Conservation (phyloP, 495 filamentous ascomycete species). For the Aspergillus biplanus region DNA sequence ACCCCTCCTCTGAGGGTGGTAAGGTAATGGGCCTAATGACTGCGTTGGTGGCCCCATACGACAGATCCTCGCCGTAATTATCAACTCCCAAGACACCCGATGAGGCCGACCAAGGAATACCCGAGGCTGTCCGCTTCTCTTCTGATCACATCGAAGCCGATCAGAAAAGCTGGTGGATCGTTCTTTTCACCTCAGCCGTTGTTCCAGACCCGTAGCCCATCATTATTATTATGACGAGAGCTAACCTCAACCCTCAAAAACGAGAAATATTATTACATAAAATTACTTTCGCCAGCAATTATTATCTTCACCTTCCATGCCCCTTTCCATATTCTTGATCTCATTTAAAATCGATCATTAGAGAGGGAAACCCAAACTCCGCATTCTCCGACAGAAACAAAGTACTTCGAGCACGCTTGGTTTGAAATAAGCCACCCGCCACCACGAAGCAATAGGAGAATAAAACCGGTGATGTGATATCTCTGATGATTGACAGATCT, state of each 20-base stretch:
- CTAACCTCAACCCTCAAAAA: slow-evolving; percentile 11
- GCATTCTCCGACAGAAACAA: not conserved
- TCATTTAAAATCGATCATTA: too few relatives aligned
- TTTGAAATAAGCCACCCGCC: slow-evolving; percentile 21
- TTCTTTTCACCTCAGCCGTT: slow-evolving; percentile 17
- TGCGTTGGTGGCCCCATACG: slow-evolving; percentile 18
- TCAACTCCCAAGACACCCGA: slow-evolving; percentile 4
- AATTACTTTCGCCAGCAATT: not conserved
- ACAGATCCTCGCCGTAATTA: slow-evolving; percentile 3
- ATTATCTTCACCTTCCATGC: not conserved
- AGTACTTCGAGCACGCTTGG: slow-evolving; percentile 16
- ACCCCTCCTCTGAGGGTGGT: slow-evolving; percentile 24
- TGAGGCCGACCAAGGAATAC: slow-evolving; percentile 9
- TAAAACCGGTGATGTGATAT: slow-evolving; percentile 25
- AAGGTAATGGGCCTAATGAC: not conserved
- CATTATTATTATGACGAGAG: slow-evolving; percentile 18
- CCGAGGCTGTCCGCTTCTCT: slow-evolving; percentile 17
- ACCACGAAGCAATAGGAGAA: slow-evolving; percentile 29
- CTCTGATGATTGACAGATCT: slow-evolving; percentile 26
- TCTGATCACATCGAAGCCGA: slow-evolving; percentile 11
- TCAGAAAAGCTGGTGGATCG: slow-evolving; percentile 18
- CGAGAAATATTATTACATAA: not conserved
- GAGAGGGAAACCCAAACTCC: too few relatives aligned
- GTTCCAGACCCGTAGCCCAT: slow-evolving; percentile 26
- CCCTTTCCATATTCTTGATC: not conserved